These are phyloP conservation scores for Globisporangium middletonii DNA, from an alignment of 352 stramenopile genomes.

Conservation along the genomic window DNA sequence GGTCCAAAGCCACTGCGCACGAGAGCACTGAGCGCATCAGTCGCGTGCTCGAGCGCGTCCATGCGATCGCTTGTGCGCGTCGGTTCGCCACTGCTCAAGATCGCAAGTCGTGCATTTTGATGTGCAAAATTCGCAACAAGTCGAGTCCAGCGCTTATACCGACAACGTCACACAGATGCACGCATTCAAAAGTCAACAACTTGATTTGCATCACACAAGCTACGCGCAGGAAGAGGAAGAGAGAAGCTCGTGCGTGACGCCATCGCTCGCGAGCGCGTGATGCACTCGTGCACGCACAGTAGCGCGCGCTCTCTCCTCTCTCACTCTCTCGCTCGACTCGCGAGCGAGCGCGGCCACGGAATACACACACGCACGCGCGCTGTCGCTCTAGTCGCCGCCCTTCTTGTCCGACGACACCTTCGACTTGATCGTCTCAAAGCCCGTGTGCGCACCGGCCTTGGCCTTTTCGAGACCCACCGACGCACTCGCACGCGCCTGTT, in stretches of 20 bases:
- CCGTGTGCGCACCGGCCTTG: constrained; percentile 63
- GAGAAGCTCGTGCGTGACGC: too few relatives aligned
- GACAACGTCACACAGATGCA: too few relatives aligned
- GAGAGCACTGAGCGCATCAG: constrained; percentile 23
- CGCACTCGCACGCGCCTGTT: constrained; percentile 53
- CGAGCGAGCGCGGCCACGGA: not conserved
- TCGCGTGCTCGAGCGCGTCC: constrained; percentile 10
- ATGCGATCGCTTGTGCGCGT: not conserved
- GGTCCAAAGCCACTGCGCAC: constrained; percentile 42
- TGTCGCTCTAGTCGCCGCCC: constrained; percentile 23
- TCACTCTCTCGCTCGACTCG: too few relatives aligned
- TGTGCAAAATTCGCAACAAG: too few relatives aligned
- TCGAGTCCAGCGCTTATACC: too few relatives aligned
- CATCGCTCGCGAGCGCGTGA: too few relatives aligned
- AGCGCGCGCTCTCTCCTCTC: too few relatives aligned
- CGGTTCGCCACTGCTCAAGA: not conserved
- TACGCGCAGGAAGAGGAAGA: too few relatives aligned
- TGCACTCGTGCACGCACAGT: too few relatives aligned
- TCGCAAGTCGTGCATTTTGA: not conserved
- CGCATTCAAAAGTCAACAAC: too few relatives aligned
- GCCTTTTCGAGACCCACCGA: constrained; percentile 69
- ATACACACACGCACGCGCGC: constrained; percentile 1
- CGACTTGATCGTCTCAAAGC: constrained; percentile 73
- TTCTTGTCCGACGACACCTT: constrained; percentile 65
- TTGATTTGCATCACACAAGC: too few relatives aligned